Evolutionary conservation across 2,329 filamentous ascomycete genomes (phyloP).

Genomic region (Colletotrichum simmondsii): DNA sequence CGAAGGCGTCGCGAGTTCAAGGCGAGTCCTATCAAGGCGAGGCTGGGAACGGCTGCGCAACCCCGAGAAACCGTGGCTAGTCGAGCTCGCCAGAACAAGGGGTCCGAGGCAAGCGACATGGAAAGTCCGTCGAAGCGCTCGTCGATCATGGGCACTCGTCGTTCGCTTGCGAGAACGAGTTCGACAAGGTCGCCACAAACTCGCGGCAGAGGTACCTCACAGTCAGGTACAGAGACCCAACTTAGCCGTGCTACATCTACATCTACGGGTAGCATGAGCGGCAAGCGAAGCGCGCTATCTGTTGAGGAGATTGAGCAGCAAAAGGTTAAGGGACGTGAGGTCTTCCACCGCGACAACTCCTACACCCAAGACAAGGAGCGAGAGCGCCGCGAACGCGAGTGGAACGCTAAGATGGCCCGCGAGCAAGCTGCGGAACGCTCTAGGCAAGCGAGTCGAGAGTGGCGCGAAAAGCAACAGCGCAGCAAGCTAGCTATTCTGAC

Average conservation of each 20-base stretch:
- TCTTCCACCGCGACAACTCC: constrained; percentile 64
- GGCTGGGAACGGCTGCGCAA: constrained; percentile 50
- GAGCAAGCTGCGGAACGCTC: constrained; percentile 71
- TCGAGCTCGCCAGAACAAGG: constrained; percentile 62
- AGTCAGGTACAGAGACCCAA: neutral
- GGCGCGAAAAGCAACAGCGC: constrained; percentile 68
- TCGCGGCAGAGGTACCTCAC: constrained; percentile 27
- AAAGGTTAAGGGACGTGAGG: constrained; percentile 62
- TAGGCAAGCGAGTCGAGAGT: constrained; percentile 67
- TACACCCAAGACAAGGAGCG: constrained; percentile 59
- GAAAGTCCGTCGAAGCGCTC: constrained; percentile 31
- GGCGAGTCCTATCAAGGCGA: constrained; percentile 65
- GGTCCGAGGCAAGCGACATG: constrained; percentile 37
- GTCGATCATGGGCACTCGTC: constrained; percentile 30
- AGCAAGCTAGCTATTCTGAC: constrained; percentile 43
- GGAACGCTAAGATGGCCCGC: constrained; percentile 63
- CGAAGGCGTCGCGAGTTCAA: constrained; percentile 72
- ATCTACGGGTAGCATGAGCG: constrained; percentile 55
- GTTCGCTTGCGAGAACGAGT: constrained; percentile 7
- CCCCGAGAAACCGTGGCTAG: constrained; percentile 70
- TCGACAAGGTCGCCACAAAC: constrained; percentile 21
- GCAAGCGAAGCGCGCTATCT: constrained; percentile 61
- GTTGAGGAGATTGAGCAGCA: constrained; percentile 62
- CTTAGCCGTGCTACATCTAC: constrained; percentile 55
- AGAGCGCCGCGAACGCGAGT: constrained; percentile 66